These are phyloP conservation scores for Colletotrichum sp. DNA, from an alignment of 2,329 filamentous ascomycete genomes.

Conservation along the genomic window DNA sequence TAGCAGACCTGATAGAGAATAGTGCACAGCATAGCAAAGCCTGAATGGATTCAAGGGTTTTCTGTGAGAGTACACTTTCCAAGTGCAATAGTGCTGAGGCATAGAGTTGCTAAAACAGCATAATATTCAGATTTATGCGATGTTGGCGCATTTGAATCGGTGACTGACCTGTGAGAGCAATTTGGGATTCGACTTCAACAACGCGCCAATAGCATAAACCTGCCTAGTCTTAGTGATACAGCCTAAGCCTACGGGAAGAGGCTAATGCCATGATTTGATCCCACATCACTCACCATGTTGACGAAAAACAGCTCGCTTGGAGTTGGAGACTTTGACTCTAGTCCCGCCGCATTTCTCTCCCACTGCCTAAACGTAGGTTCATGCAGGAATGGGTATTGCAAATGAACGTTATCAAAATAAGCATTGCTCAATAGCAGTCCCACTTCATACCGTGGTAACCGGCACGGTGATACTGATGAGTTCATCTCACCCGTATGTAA, in stretches of 20 bases:
- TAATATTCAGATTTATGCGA: neutral
- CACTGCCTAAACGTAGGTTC: constrained; percentile 33
- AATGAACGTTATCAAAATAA: constrained; percentile 41
- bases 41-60: constrained; percentile 32
- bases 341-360: constrained; percentile 28
- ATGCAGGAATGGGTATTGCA: constrained; percentile 42
- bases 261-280: neutral
- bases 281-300: constrained; percentile 18
- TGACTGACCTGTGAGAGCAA: constrained; percentile 17
- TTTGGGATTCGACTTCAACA: neutral
- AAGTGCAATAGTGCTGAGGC: constrained; percentile 23
- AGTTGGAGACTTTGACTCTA: neutral
- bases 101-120: constrained; percentile 20
- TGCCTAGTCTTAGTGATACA: neutral
- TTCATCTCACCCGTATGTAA: neutral
- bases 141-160: neutral
- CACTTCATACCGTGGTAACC: neutral
- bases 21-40: constrained; percentile 32
- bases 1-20: constrained; percentile 30
- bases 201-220: constrained; percentile 21
- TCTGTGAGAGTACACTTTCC: constrained; percentile 16
- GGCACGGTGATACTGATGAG: neutral
- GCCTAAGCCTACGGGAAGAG: neutral
- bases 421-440: constrained; percentile 27
- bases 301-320: constrained; percentile 21